Evolutionary conservation across 225 moss, liverwort and hornwort species (phyloP).

Genomic region (Rhytidiadelphus loreus): DNA sequence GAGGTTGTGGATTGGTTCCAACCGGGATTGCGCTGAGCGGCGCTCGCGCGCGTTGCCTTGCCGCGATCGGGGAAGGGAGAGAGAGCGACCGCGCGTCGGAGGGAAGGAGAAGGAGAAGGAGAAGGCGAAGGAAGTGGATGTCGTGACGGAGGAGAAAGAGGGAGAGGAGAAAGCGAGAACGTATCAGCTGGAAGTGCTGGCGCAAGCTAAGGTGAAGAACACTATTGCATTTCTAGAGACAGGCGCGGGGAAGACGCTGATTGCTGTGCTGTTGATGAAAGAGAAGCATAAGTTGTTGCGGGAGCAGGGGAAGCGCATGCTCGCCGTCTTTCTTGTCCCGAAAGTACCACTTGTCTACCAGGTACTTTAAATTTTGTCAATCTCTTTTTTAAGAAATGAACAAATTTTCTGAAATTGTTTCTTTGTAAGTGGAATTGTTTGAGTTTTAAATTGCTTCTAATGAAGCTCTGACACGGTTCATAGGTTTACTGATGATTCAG

Average conservation of each 20-base stretch:
- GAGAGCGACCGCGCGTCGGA: slow-evolving; percentile 10
- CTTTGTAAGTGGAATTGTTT: not conserved
- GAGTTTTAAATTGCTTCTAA: not conserved
- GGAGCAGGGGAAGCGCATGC: slow-evolving; percentile 74
- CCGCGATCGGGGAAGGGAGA: slow-evolving; percentile 35
- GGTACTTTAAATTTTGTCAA: slow-evolving; percentile 25
- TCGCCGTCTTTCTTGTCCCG: slow-evolving; percentile 95
- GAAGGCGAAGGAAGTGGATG: slow-evolving; percentile 17
- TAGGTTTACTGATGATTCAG: not conserved
- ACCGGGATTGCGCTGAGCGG: slow-evolving; percentile 12
- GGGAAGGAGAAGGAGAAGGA: slow-evolving; percentile 20
- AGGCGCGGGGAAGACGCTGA: slow-evolving; percentile 96
- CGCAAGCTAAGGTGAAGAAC: slow-evolving; percentile 95
- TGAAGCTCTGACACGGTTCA: not conserved
- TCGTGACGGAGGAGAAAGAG: slow-evolving; percentile 46
- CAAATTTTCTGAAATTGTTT: not conserved
- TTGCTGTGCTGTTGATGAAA: slow-evolving; percentile 91
- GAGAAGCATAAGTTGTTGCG: slow-evolving; percentile 81
- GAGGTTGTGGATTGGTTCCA: slow-evolving; percentile 9
- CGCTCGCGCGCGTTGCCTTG: slow-evolving; percentile 19
- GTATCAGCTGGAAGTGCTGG: slow-evolving; percentile 94
- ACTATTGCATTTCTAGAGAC: slow-evolving; percentile 98
- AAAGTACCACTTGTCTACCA: slow-evolving; percentile 98
- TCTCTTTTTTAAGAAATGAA: not conserved
- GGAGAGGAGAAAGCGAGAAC: slow-evolving; percentile 88